A percentile compares a stretch with the other conserved stretches of the same genome.
These are phyloP conservation scores for Parsonsia alboflavescens DNA, from an alignment of 257 asterid species.

Conservation along the genomic window DNA sequence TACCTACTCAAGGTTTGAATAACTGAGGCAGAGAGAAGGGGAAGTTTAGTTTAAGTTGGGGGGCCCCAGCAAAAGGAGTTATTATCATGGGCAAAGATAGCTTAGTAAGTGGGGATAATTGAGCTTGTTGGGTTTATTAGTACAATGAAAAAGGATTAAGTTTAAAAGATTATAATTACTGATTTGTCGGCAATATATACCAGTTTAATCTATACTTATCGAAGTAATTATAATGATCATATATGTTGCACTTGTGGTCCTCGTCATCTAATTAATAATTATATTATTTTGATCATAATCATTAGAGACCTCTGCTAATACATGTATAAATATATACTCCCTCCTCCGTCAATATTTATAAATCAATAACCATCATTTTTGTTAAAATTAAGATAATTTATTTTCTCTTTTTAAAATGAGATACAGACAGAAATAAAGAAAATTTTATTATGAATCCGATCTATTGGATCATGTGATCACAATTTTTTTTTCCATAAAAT, in stretches of 20 bases:
- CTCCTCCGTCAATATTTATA: too few species aligned
- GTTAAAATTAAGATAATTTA: too few species aligned
- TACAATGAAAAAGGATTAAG: slow-evolving; percentile 5
- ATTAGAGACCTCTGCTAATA: too few species aligned
- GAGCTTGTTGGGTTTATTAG: slow-evolving; percentile 16
- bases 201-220: too few species aligned
- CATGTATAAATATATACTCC: too few species aligned
- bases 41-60: not conserved
- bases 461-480: too few species aligned
- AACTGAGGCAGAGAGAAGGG: not conserved
- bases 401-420: too few species aligned
- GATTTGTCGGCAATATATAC: slow-evolving; percentile 4
- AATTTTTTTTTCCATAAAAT: too few species aligned
- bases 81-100: slow-evolving; percentile 3
- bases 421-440: too few species aligned
- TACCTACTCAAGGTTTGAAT: not conserved
- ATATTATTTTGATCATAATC: too few species aligned
- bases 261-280: not conserved
- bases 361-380: too few species aligned
- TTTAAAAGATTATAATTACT: not conserved
- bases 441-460: too few species aligned
- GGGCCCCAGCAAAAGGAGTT: not conserved
- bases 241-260: not conserved
- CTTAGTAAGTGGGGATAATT: slow-evolving; percentile 19
- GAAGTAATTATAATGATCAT: not conserved